Evolutionary conservation across 2,329 filamentous ascomycete species (phyloP), one percentile per base, ranked within the genome.

Genomic region (Pseudogymnoascus sp.): DNA sequence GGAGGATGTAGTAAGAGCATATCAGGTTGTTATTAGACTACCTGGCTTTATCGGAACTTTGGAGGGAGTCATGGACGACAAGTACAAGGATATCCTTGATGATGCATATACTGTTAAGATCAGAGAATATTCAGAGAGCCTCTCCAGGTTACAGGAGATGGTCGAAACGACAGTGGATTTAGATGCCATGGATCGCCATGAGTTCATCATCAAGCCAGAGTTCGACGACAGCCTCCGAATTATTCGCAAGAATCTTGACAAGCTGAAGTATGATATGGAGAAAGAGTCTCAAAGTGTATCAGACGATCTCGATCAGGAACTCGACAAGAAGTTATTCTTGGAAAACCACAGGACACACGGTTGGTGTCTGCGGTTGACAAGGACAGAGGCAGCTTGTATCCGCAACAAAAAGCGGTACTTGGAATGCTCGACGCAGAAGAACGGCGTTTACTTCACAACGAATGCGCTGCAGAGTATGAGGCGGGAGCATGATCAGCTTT

Each of bases 151-250:
- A 10, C 90, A 93, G 71, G 94, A 99, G 73, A 97, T 99, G 91
- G 94, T 99, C 0, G 94, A 99, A 78, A 96, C 94, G 1, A 99
- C 95, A 0, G 92, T 99, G 12, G 94, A 99, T 71, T 84, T 99
- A 0, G 91, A 96, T 64, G 94, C 94, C 2, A 84, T 99, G 10
- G 93, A 99, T 71, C 92, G 94, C 68, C 94, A 99, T 72, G 94
- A 99, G 73, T 99, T 95, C 77, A 93, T 97, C 70, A 99, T 99
- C 82, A 99, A 97, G 76, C 90, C 95, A 0, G 94, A 99, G 72
- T 99, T 97, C 67, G 94, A 99, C 71, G 92, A 97, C 64, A 84
- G 87, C 62, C 80, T 99, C 38, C 86, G 89, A 16, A 85, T 90
- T n/a, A 95, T 99, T 69, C 86, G 91, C 61, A 92, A 90, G 77